phyloP scores from a whole-genome alignment of 2,329 filamentous ascomycete genomes.

The Fusarium austroafricanum region DNA sequence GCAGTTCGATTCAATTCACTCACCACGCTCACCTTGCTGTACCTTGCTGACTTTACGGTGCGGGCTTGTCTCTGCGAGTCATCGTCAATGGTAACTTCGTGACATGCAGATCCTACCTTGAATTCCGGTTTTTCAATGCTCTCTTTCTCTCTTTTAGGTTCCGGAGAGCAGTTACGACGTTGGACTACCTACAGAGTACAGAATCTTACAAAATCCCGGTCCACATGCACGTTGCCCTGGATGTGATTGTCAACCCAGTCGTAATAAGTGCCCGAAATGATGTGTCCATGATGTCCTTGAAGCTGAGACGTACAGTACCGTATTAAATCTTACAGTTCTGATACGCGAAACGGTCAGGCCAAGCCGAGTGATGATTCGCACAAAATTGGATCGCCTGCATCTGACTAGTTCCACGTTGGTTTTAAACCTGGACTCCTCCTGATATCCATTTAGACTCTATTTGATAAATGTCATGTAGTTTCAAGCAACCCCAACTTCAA shows the following conservation, averaged over 20 bases:
- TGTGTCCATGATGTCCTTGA: conserved; percentile 24
- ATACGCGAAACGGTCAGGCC: conserved; percentile 13
- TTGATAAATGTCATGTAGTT: conserved; percentile 37
- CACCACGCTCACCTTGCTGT: conserved; percentile 16
- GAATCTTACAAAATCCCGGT: not conserved
- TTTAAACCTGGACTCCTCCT: conserved; percentile 12
- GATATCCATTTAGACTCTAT: conserved; percentile 13
- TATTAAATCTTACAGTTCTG: conserved; percentile 16
- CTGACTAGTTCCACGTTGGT: conserved; percentile 24
- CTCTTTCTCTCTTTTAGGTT: conserved; percentile 5
- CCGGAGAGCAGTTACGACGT: conserved; percentile 2
- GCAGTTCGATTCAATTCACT: conserved; percentile 39
- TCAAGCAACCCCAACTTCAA: conserved; percentile 8
- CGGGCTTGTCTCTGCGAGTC: conserved; percentile 42
- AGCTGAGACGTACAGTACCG: conserved; percentile 10
- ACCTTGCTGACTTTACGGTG: not conserved
- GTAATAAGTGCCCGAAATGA: conserved; percentile 19
- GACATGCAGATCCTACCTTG: conserved; percentile 42
- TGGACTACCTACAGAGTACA: not conserved
- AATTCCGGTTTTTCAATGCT: conserved; percentile 36
- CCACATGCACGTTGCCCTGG: conserved; percentile 3
- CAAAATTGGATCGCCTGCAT: conserved; percentile 13
- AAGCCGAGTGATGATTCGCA: conserved; percentile 23
- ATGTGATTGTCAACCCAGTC: not conserved
- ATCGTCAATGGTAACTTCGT: conserved; percentile 42